Evolutionary conservation across 805 yeast species (phyloP), one percentile per base, ranked within the genome.

Genomic region (Teunomyces atbi): DNA sequence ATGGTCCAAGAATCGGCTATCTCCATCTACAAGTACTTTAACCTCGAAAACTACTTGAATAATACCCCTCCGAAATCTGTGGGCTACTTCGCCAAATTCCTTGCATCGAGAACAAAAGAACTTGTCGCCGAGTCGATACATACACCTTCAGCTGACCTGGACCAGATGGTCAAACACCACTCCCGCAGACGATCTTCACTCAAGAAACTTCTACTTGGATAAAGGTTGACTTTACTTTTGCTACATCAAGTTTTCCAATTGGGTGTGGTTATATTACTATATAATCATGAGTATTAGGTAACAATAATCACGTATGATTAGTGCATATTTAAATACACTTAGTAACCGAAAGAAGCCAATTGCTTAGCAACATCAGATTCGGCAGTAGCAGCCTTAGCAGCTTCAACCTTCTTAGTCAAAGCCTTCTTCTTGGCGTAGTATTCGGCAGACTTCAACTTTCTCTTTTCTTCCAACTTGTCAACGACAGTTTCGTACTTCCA

Each of bases 401-500:
- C 83, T 61, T 79, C 78, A 65, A 87, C 79, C 86, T 92, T 92
- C 87, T 89, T 89, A 76, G 86, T 79, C 71, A 89, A 87, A 76
- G 98, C 96, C 75, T 79, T 83, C 96, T 92, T 94, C 87, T 89
- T 90, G 68, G 96, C 95, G 85, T 90, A 89, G 89, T 89, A 94
- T 78, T 96, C 99, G 71, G 96, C 96, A 67, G 96, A 84, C 83
- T 86, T 90, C 74, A 91, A 95, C 86, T 89, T 91, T 82, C 99
- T 88, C 91, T 95, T 92, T 79, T 90, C 97, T 84, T 94, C 99
- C 74, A 94, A 88, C 74, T 91, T 84, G 71, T 89, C 89, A 66
- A 94, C 99, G 72, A 94, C 85, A 59, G 94, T 90, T 81, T 91
- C 96, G 96, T 94, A 94, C 81, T 91, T 94, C 99, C 99, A 94